A percentile compares a stretch with the other conserved stretches of the same genome.
phyloP scores from a whole-genome alignment of 2,329 filamentous ascomycete species.

The Acarospora socialis region DNA sequence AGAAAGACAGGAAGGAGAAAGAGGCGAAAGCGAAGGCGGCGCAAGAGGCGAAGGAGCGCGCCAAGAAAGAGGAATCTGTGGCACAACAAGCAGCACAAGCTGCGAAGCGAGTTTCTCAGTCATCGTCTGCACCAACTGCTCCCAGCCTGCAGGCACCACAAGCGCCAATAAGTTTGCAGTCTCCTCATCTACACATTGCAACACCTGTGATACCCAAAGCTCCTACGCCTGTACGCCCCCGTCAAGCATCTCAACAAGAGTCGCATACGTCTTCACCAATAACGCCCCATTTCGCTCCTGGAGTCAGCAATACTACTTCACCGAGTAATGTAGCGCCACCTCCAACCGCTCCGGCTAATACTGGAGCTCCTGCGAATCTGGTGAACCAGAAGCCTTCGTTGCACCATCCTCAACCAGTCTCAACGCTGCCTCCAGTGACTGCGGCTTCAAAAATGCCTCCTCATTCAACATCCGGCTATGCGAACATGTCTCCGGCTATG shows the following conservation, averaged over 20 bases:
- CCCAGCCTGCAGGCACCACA: slow-evolving; percentile 40
- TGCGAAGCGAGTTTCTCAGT: slow-evolving; percentile 43
- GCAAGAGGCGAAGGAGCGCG: slow-evolving; percentile 34
- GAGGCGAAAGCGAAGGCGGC: slow-evolving; percentile 39
- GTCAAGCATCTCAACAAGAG: slow-evolving; percentile 67
- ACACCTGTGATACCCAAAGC: slow-evolving; percentile 74
- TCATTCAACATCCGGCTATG: slow-evolving; percentile 37
- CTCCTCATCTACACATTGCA: slow-evolving; percentile 64
- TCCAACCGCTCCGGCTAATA: slow-evolving; percentile 50
- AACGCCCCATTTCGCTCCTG: slow-evolving; percentile 43
- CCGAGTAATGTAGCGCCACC: slow-evolving; percentile 47
- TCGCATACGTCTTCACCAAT: slow-evolving; percentile 55
- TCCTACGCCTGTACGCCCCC: slow-evolving; percentile 61
- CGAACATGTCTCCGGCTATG: slow-evolving; percentile 39
- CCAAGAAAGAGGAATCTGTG: slow-evolving; percentile 43
- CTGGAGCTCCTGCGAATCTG: slow-evolving; percentile 48
- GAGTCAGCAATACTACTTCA: slow-evolving; percentile 33
- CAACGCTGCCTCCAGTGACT: slow-evolving; percentile 4
- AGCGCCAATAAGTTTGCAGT: slow-evolving; percentile 44
- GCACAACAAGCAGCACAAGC: slow-evolving; percentile 22
- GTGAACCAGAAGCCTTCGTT: slow-evolving; percentile 35
- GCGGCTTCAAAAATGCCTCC: slow-evolving; percentile 44
- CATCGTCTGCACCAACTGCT: slow-evolving; percentile 40
- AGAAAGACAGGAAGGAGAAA: slow-evolving; percentile 44
- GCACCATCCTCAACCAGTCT: slow-evolving; percentile 40